phyloP scores from a whole-genome alignment of 306 rosid species.

The Oemleria cerasiformis region DNA sequence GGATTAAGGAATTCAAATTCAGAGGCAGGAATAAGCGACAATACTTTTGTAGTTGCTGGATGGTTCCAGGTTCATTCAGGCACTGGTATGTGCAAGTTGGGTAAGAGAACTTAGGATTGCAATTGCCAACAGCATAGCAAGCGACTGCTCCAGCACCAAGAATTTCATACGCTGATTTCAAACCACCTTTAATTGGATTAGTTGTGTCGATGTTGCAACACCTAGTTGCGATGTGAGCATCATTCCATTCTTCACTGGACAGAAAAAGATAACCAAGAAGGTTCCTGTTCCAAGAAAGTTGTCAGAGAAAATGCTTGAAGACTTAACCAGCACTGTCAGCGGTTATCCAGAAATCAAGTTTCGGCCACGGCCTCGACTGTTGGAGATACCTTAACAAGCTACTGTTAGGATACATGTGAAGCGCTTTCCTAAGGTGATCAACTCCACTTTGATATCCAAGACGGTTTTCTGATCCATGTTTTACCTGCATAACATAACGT shows the following conservation, averaged over 20 bases:
- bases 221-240: conserved; percentile 60
- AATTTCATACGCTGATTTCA: conserved; percentile 64
- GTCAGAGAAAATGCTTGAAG: conserved; percentile 17
- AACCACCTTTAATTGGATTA: conserved; percentile 45
- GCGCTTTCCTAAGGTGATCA: conserved; percentile 64
- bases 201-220: conserved; percentile 55
- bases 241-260: conserved; percentile 48
- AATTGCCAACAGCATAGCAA: conserved; percentile 60
- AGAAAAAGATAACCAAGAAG: conserved; percentile 84
- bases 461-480: conserved; percentile 45
- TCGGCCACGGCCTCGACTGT: not conserved
- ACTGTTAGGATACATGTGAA: conserved; percentile 82
- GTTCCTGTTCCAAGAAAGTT: conserved; percentile 58
- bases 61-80: conserved; percentile 44
- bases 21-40: conserved; percentile 19
- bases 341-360: conserved; percentile 1
- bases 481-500: conserved; percentile 44
- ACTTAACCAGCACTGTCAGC: conserved; percentile 1
- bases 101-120: conserved; percentile 56
- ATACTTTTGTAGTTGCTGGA: conserved; percentile 71
- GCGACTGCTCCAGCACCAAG: conserved; percentile 84
- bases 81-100: conserved; percentile 66
- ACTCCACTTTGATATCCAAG: conserved; percentile 69
- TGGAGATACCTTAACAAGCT: conserved; percentile 66
- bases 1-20: conserved; percentile 11